phyloP scores from a whole-genome alignment of 176 grass and related monocot genomes.

The Poa annua region DNA sequence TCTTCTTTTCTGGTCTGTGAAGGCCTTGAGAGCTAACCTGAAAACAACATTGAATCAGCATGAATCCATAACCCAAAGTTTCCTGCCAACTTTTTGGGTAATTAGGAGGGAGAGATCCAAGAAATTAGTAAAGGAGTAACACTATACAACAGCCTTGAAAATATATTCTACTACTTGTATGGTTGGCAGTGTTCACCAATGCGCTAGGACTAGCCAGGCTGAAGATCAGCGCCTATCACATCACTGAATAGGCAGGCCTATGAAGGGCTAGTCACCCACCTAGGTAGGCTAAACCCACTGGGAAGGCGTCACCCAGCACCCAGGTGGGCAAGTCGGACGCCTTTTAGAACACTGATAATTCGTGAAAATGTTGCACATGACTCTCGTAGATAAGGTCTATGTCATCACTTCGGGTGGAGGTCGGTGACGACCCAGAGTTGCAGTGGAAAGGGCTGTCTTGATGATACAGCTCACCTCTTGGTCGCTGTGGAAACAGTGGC shows the following conservation, averaged over 20 bases:
- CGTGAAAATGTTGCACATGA: neutral
- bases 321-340: neutral
- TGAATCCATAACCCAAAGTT: neutral
- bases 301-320: neutral
- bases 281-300: neutral
- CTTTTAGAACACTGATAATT: conserved; percentile 1
- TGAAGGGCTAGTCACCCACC: neutral
- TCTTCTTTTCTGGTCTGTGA: conserved; percentile 91
- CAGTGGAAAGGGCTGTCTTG: neutral
- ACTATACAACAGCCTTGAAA: conserved; percentile 23
- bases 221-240: neutral
- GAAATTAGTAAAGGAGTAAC: conserved; percentile 13
- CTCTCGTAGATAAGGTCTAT: conserved; percentile 7
- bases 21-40: conserved; percentile 97
- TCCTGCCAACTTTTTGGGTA: conserved; percentile 21
- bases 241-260: neutral
- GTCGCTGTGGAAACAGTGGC: neutral
- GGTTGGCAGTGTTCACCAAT: neutral
- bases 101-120: too few species aligned
- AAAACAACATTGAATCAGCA: conserved; percentile 40
- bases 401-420: neutral
- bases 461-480: neutral
- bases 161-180: neutral
- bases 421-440: neutral
- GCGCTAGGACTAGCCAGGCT: neutral